Evolutionary conservation across 371 early-diverging fungal species (phyloP).

Genomic region (Lichtheimia corymbifera): DNA sequence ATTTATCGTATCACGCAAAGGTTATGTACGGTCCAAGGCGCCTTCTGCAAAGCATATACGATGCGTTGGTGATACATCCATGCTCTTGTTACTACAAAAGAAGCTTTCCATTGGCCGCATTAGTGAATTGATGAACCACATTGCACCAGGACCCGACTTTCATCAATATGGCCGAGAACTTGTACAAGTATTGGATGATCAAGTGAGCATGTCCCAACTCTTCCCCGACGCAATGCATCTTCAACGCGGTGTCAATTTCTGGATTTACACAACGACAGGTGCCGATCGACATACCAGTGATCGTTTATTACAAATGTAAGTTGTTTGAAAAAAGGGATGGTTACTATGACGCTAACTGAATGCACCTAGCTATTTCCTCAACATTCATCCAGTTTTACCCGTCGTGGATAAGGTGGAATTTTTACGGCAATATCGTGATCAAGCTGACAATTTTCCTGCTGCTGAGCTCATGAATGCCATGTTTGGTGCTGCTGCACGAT

Average conservation of each 20-base stretch:
- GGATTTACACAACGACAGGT: constrained; percentile 43
- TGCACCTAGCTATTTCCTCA: constrained; percentile 39
- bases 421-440: constrained; percentile 43
- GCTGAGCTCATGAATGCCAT: constrained; percentile 48
- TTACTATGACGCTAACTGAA: no score
- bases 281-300: constrained; percentile 43
- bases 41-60: constrained; percentile 20
- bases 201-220: background rate
- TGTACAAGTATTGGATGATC: background rate
- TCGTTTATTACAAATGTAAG: constrained; percentile 44
- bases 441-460: constrained; percentile 41
- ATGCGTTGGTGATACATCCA: constrained; percentile 44
- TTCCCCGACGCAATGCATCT: constrained; percentile 2
- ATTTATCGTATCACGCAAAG: background rate
- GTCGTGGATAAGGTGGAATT: constrained; percentile 46
- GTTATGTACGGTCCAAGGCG: constrained; percentile 3
- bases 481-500: constrained; percentile 53
- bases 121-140: background rate
- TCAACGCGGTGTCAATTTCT: constrained; percentile 26
- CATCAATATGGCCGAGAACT: background rate
- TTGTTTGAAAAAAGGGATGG: background rate
- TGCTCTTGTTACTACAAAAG: constrained; percentile 41
- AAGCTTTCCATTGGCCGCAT: constrained; percentile 32
- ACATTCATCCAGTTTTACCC: constrained; percentile 48
- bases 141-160: background rate